Percentiles rank a stretch among this genome's conserved stretches.
Conservation (phyloP, 495 filamentous ascomycete species). For the Bacidia rubella region DNA sequence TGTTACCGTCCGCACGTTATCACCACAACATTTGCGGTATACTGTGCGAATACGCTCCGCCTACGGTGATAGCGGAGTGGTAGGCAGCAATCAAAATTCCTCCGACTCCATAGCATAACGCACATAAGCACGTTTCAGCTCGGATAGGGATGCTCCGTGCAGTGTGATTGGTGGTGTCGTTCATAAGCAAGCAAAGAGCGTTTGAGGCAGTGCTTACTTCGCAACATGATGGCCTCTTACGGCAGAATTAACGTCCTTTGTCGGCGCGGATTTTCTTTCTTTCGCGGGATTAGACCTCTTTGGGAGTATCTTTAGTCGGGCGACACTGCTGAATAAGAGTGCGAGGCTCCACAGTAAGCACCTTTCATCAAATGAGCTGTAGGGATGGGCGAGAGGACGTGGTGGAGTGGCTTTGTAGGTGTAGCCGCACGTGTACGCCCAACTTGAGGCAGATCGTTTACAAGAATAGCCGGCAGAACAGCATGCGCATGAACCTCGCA, state of each 20-base stretch:
- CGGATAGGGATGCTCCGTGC: neutral
- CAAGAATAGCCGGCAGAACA: neutral
- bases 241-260: neutral
- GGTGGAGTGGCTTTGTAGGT: neutral
- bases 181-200: no score
- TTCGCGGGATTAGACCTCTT: neutral
- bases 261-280: neutral
- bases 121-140: neutral
- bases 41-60: neutral
- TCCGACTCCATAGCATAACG: no score
- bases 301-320: neutral
- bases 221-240: neutral
- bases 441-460: no score
- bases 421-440: neutral
- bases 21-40: neutral
- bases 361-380: neutral
- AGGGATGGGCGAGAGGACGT: neutral
- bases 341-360: neutral
- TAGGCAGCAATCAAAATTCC: neutral
- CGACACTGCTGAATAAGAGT: neutral
- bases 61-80: neutral
- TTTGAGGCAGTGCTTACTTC: neutral
- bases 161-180: neutral
- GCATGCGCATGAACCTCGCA: neutral
- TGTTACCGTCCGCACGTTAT: neutral